Evolutionary conservation across 768 basidiomycete genomes (phyloP), one percentile per base, ranked within the genome.

Genomic region (Agrocybe pediades): DNA sequence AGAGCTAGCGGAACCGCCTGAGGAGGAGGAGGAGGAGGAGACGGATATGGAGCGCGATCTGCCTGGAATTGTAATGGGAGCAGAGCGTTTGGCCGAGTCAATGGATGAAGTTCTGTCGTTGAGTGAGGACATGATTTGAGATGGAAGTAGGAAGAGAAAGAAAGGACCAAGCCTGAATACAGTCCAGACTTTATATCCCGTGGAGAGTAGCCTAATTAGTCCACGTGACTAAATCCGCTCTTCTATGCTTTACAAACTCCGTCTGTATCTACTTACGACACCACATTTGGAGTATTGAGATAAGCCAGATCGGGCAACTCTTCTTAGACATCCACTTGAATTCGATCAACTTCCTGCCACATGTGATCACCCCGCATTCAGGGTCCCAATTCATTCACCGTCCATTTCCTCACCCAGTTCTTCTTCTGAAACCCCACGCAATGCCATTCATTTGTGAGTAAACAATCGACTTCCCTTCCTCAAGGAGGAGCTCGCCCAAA

Each of bases 51-150:
- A 87, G 49, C 88, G 87, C 11, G 72, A 65, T 29, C 87, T 78
- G 42, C 71, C 64, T 33, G 85, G 77, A 63, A 91, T 90, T 55
- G 85, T 76, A 63, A 91, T 90, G 46, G 88, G 88, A 41, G 80
- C 77, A 19, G 87, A 83, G 67, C 74, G 87, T 33, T 75, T 79
- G 58, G 68, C 68, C 45, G 70, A 68, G 59, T 65, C 68, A 61
- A 60, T 70, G 43, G 67, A 61, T 52, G 73, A 66, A 72, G 74
- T 76, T 50, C 48, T 15, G 30, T 20, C 39, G 54, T 58, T 49
- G 54, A 25, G n/a, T 36, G 39, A 30, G 44, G 49, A 45, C 48
- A 46, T 53, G 39, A 47, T 54, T 51, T 26, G 50, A 54, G 36
- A 53, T 43, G 45, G 47, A 48, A 49, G 53, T 59, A 53, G 54